Base-by-base conservation (phyloP, 139 green algal species). In the Astrephomene gubernaculifera region DNA sequence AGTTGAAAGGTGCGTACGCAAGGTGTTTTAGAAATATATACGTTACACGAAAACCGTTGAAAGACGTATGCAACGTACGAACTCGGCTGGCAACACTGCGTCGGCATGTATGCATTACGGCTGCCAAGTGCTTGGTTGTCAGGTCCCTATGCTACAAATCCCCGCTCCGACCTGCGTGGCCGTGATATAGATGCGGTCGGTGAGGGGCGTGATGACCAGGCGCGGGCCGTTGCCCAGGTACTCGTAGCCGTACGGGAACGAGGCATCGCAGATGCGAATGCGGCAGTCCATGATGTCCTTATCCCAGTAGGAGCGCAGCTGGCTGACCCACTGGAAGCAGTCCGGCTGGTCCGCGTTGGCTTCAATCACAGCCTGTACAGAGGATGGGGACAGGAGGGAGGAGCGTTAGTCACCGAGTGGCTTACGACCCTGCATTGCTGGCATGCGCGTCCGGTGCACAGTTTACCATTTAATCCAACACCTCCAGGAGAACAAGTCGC, bases 101-200 rank as follows among this genome's bases (percentile, higher is more conserved):
- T n/a, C n/a, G n/a, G n/a, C n/a, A n/a, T n/a, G n/a, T n/a, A n/a
- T n/a, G n/a, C n/a, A n/a, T n/a, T n/a, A n/a, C n/a, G n/a, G n/a
- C n/a, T n/a, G n/a, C n/a, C n/a, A n/a, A n/a, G n/a, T n/a, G n/a
- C n/a, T n/a, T n/a, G n/a, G n/a, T n/a, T n/a, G n/a, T n/a, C n/a
- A n/a, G n/a, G n/a, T n/a, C n/a, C n/a, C n/a, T 35, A 19, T 76
- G 27, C 39, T 22, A 76, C 69, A 57, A 63, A 41, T 7, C 70
- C n/a, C 25, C 73, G 24, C 24, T n/a, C n/a, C n/a, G n/a, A 81
- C 73, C 73, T 81, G 73, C 14, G 93, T 96, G 43, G 94, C 94
- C 10, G 94, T 97, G 87, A 97, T 96, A 88, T 97, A 97, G 74
- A 97, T 96, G 67, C 94, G 90, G 73, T 97, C 94, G 2, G 94